Base-by-base conservation (phyloP, 2,329 filamentous ascomycete species). In the Zymoseptoria brevis region DNA sequence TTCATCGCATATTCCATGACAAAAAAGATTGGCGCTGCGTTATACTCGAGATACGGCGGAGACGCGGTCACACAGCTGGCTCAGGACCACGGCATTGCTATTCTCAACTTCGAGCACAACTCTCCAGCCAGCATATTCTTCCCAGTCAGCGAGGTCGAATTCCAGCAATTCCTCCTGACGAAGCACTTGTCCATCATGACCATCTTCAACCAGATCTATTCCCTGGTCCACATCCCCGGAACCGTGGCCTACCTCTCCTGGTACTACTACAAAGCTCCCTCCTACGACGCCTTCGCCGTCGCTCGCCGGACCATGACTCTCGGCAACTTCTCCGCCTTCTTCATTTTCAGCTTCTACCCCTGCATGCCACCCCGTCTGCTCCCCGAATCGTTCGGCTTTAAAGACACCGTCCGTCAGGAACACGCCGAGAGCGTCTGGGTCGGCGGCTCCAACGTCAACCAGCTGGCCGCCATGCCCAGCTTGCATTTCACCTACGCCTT, bases 1-100 rank as follows among this genome's bases (percentile, higher is more conserved):
- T 82, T 85, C 63, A 76, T 80, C 52, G 84, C 86, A 69, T 88
- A 88, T 73, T 77, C 80, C 45, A 75, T 84, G 71, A 86, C 83
- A 7, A 69, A 69, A 61, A 60, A 67, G 55, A 62, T 66, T 16
- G 67, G 67, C 4, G 63, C 62, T 3, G 62, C 61, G n/a, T 22
- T 70, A 51, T 69, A 71, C 57, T 62, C 61, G 19, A 60, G 61
- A 22, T 64, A 67, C 29, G 63, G 60, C n/a, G 77, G 79, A 51
- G 76, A 77, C 16, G 76, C 75, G 11, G 79, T 84, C 29, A 83
- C 81, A 77, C 75, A 82, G 57, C 76, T 81, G 19, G 81, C 82
- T 1, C 78, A 84, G 68, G 75, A 76, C 52, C 80, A 85, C 66
- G 82, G 79, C 11, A 75, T 84, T 56, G 75, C 76, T 7, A 76